A percentile compares a stretch with the other conserved stretches of the same genome.
Conservation (phyloP, 2,329 filamentous ascomycete species). For the Xylariaceae sp. region DNA sequence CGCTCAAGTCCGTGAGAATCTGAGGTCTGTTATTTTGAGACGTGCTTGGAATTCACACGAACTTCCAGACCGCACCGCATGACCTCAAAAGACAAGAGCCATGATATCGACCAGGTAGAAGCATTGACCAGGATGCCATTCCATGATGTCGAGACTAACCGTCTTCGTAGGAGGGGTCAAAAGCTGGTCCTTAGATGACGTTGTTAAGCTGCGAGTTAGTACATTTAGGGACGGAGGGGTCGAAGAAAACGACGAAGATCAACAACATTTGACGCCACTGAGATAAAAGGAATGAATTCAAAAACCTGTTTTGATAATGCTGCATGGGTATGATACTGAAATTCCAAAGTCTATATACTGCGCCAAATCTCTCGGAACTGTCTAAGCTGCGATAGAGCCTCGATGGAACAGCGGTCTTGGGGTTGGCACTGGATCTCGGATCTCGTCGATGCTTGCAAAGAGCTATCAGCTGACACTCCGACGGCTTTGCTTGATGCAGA, state of each 20-base stretch:
- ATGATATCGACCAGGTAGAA: too few species aligned
- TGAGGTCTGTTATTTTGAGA: too few species aligned
- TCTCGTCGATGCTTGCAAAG: not conserved
- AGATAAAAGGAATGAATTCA: not conserved
- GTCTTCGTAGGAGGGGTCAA: too few species aligned
- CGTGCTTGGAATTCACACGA: too few species aligned
- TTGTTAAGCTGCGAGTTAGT: too few species aligned
- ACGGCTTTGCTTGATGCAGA: not conserved
- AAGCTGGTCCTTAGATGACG: too few species aligned
- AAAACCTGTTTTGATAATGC: slow-evolving; percentile 1
- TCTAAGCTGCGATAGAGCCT: slow-evolving; percentile 1
- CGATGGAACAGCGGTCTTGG: slow-evolving; percentile 2
- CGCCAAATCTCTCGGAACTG: slow-evolving; percentile 14
- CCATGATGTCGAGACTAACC: too few species aligned
- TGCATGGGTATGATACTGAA: slow-evolving; percentile 29
- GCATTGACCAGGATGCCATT: too few species aligned
- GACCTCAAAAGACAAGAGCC: too few species aligned
- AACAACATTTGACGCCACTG: not conserved
- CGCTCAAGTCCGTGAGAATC: too few species aligned
- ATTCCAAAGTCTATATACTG: slow-evolving; percentile 31
- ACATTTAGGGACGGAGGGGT: not conserved
- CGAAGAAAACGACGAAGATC: not conserved
- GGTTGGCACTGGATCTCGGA: not conserved
- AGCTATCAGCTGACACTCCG: not conserved
- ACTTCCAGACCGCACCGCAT: too few species aligned